phyloP scores from a whole-genome alignment of 73 alveolate species.

The Paramecium tetraurelia region DNA sequence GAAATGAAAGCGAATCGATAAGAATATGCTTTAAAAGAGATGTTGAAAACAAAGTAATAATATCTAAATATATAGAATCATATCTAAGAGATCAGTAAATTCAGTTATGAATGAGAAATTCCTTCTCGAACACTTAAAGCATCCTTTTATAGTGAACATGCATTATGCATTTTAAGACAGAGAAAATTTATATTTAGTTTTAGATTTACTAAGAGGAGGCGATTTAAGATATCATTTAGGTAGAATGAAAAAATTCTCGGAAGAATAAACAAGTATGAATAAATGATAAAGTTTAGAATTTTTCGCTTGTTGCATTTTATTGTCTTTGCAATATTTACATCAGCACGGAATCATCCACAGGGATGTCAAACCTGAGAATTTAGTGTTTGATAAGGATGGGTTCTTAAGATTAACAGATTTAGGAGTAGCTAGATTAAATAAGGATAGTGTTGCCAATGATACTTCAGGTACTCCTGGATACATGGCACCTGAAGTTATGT shows the following conservation, averaged over 20 bases:
- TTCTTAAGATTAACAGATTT: slow-evolving; percentile 73
- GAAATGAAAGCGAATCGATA: slow-evolving; percentile 39
- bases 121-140: slow-evolving; percentile 63
- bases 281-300: slow-evolving; percentile 50
- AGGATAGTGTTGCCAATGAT: slow-evolving; percentile 70
- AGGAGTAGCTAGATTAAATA: slow-evolving; percentile 75
- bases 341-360: slow-evolving; percentile 70
- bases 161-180: slow-evolving; percentile 68
- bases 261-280: slow-evolving; percentile 55
- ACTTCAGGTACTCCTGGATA: slow-evolving; percentile 91
- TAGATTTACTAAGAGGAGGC: slow-evolving; percentile 71
- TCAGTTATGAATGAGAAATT: slow-evolving; percentile 71
- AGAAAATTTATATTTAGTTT: slow-evolving; percentile 66
- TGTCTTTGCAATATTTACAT: slow-evolving; percentile 67
- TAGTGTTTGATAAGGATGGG: slow-evolving; percentile 74
- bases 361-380: slow-evolving; percentile 76
- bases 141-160: slow-evolving; percentile 77
- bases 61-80: slow-evolving; percentile 49
- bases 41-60: slow-evolving; percentile 27
- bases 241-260: slow-evolving; percentile 46
- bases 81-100: slow-evolving; percentile 56
- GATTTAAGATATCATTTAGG: slow-evolving; percentile 74
- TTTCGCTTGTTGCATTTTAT: slow-evolving; percentile 58
- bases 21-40: slow-evolving; percentile 36
- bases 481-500: slow-evolving; percentile 82